phyloP scores from a whole-genome alignment of 2,329 filamentous ascomycete species.

The Pseudocercospora pini-densiflorae region DNA sequence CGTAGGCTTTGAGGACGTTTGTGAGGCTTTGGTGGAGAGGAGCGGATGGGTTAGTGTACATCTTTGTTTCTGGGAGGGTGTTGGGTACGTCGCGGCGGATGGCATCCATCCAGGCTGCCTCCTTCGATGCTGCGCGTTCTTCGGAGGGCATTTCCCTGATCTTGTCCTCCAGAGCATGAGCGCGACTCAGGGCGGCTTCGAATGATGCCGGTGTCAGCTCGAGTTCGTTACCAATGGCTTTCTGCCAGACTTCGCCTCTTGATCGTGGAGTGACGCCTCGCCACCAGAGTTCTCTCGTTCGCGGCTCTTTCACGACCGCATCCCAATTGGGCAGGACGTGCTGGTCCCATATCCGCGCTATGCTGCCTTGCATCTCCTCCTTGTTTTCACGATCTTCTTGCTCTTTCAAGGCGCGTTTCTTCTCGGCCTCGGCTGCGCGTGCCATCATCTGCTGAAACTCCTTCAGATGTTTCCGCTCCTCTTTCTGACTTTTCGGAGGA shows the following conservation, averaged over 20 bases:
- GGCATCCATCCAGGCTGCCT: constrained; percentile 64
- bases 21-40: constrained; percentile 71
- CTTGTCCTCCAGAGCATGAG: constrained; percentile 64
- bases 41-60: constrained; percentile 67
- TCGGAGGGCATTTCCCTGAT: constrained; percentile 52
- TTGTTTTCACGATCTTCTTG: constrained; percentile 58
- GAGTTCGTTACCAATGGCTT: constrained; percentile 74
- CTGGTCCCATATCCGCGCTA: constrained; percentile 71
- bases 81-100: constrained; percentile 68
- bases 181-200: constrained; percentile 70
- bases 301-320: constrained; percentile 68
- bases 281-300: constrained; percentile 82
- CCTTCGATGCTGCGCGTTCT: constrained; percentile 54
- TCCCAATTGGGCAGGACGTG: constrained; percentile 79
- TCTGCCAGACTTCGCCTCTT: constrained; percentile 71
- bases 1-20: constrained; percentile 77
- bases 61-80: constrained; percentile 73
- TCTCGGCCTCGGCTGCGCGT: constrained; percentile 62
- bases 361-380: constrained; percentile 55
- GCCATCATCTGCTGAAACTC: constrained; percentile 86
- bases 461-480: constrained; percentile 86
- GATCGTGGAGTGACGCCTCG: constrained; percentile 73
- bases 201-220: constrained; percentile 70
- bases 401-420: constrained; percentile 53
- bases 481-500: constrained; percentile 83